A percentile compares a stretch with the other conserved stretches of the same genome.
Evolutionary conservation across 306 rosid genomes (phyloP).

Genomic region (Leucaena leucocephala): DNA sequence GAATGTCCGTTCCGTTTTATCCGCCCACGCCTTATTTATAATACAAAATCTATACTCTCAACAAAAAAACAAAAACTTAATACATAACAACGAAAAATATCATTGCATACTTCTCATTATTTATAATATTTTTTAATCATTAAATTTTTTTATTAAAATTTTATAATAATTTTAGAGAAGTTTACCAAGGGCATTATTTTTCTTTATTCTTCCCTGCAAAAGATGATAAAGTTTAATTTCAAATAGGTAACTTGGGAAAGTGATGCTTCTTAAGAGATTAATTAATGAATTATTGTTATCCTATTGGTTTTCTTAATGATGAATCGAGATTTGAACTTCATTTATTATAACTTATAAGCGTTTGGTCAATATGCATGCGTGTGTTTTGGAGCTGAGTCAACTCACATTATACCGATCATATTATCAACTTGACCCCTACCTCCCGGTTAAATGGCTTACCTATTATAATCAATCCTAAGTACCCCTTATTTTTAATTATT

Average conservation of each 20-base stretch:
- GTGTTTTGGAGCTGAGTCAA: too few relatives aligned
- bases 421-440: not conserved
- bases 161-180: not conserved
- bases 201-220: not conserved
- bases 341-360: not conserved
- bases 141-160: too few relatives aligned
- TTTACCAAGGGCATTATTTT: not conserved
- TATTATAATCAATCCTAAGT: not conserved
- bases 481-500: not conserved
- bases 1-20: not conserved
- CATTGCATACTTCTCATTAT: too few relatives aligned
- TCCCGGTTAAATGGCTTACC: not conserved
- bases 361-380: not conserved
- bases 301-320: not conserved
- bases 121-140: too few relatives aligned
- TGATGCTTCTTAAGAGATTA: not conserved
- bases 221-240: not conserved
- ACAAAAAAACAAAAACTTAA: too few relatives aligned
- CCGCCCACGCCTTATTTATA: not conserved
- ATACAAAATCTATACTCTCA: too few relatives aligned
- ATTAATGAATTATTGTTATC: not conserved
- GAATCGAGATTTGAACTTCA: not conserved
- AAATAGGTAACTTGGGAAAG: not conserved
- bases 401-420: not conserved
- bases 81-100: too few relatives aligned